Conservation (phyloP, 2,329 filamentous ascomycete genomes). For the Pyrenochaeta sp. region DNA sequence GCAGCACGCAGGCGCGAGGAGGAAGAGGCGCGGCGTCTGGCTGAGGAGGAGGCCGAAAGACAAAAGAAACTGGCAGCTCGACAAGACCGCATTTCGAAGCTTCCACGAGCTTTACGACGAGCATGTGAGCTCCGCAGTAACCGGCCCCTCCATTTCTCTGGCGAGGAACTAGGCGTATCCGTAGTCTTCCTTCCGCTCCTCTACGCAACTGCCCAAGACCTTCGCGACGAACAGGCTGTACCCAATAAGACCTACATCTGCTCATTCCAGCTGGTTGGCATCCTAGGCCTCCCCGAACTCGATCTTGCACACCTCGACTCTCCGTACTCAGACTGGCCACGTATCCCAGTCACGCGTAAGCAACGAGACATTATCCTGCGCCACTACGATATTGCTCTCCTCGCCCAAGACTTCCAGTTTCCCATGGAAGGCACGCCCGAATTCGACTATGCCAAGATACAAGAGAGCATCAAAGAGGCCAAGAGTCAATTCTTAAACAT, state of each 20-base stretch:
- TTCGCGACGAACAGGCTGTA: constrained; percentile 27
- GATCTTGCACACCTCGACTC: constrained; percentile 44
- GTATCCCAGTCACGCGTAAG: constrained; percentile 41
- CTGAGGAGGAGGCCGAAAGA: constrained; percentile 39
- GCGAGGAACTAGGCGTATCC: constrained; percentile 50
- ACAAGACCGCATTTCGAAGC: constrained; percentile 44
- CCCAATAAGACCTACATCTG: constrained; percentile 44
- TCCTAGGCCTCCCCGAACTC: constrained; percentile 51
- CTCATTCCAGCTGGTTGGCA: constrained; percentile 51
- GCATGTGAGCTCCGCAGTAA: constrained; percentile 49
- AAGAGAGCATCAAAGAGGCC: constrained; percentile 46
- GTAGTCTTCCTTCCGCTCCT: constrained; percentile 50
- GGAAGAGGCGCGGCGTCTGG: constrained; percentile 38
- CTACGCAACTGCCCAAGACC: constrained; percentile 43
- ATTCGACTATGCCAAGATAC: constrained; percentile 48
- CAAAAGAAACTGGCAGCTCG: constrained; percentile 43
- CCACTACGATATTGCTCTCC: constrained; percentile 48
- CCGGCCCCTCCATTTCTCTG: constrained; percentile 50
- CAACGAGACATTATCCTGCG: constrained; percentile 48
- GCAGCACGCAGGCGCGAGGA: constrained; percentile 42
- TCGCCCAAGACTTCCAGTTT: constrained; percentile 50
- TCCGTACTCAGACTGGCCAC: constrained; percentile 49
- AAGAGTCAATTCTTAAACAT: constrained; percentile 47
- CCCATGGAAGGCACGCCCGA: constrained; percentile 49
- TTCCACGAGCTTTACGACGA: constrained; percentile 47